Base-by-base conservation (phyloP, 148 eudicot genomes). In the Camellia japonica region DNA sequence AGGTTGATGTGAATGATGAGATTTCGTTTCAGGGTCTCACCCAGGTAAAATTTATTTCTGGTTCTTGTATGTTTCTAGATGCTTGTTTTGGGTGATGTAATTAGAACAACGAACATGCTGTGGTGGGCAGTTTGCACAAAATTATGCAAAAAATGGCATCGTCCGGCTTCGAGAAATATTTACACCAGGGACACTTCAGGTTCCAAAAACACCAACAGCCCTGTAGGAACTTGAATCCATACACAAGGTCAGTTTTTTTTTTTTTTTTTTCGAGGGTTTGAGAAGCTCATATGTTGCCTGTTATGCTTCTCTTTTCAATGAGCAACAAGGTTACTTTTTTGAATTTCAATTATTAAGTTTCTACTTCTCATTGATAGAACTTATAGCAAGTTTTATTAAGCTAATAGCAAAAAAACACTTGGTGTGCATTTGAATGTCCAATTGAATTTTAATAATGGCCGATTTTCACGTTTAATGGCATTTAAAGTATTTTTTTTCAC, bases 201-300 rank as follows among this genome's bases (percentile, higher is more conserved):
- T 94, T 78, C 98, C 98, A 52, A 89, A 85, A 68, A 85, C 97
- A 63, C 92, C 82, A 43, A 74, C 86, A 71, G 91, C 89, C 18
- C 91, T 94, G 13, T 80, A 89, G 83, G 97, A 93, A 80, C 91
- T 94, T 75, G 98, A 94, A 85, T 93, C 98, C 43, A 88, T 94
- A 71, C 98, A 94, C 85, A 93, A 94, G 97, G 98, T 94, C 6
- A 20, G 85, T 62, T 65, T 47, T 7, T 20, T 78, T 68, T n/a
- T 62, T 79, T 56, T 66, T 23, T 23, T 23, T 23, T 58, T 10
- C 11, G 0, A 62, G 18, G 66, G 23, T 4, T 18, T 4, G 6
- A 4, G 66, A 5, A 19, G 6, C 1, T 58, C 15, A 58, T 8
- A 13, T 9, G 14, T 58, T 12, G 14, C 0, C 61, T 62, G 30